Base-by-base conservation (phyloP, 139 green algal genomes). In the Gonium pectorale region DNA sequence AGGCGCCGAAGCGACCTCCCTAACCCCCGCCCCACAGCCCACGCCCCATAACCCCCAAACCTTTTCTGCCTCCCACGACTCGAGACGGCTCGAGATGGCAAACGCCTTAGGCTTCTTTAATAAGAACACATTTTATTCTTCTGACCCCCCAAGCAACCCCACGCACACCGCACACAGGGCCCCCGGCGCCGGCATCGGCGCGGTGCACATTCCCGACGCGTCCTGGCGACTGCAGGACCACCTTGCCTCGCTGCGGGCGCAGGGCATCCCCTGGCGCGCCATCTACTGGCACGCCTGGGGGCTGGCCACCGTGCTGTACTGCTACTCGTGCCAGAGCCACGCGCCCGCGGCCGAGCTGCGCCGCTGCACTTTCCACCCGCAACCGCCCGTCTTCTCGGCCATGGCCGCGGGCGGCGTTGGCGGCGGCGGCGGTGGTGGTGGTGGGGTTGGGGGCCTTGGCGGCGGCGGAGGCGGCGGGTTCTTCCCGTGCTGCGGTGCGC, bases 241-340 rank as follows among this genome's bases (percentile, higher is more conserved):
- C 68, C 60, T 89, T 37, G 52, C 78, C 13, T 40, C 69, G 0
- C 78, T 89, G 38, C 77, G 85, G 8, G 49, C 59, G 0, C 54
- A 56, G 33, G 29, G 40, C 22, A 74, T 68, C 41, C 52, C 56
- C 78, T 89, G 85, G 85, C 79, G 85, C 1, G 69, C 52, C 67
- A 89, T 89, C 78, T 89, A 83, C 78, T 89, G 85, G 85, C 78
- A 89, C 70, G 69, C 83, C 37, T 89, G 85, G 85, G 75, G 85
- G 60, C 68, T 86, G 44, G 80, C 69, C 37, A 73, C 87, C 38
- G 86, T 90, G 74, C 37, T 87, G 54, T 88, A 86, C 80, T 90
- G 86, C 86, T 71, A 86, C 43, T 11, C 13, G 64, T 90, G 86
- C 81, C 44, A 78, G 56, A 44, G 54, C 44, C 66, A 86, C 74